Conservation (phyloP, 225 moss, liverwort and hornwort species). For the Takakia lepidozioides region DNA sequence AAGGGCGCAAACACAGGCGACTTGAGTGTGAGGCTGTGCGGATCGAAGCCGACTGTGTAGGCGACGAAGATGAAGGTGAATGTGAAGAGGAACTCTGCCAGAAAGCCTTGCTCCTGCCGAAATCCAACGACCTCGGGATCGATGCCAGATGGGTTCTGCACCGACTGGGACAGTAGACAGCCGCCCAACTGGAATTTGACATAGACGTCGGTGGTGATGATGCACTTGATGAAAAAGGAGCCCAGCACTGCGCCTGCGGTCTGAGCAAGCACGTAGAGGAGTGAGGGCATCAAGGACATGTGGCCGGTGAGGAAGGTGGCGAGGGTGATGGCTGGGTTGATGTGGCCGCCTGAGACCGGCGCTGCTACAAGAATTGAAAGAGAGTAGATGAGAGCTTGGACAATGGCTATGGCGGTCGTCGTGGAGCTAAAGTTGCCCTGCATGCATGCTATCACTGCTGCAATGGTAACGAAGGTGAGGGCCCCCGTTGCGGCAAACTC, state of each 20-base stretch:
- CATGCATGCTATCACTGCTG: constrained; percentile 4
- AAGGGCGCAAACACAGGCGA: constrained; percentile 32
- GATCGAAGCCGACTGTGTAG: constrained; percentile 38
- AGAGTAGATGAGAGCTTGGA: constrained; percentile 44
- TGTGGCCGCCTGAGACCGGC: constrained; percentile 44
- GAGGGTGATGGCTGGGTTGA: constrained; percentile 46
- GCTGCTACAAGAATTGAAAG: constrained; percentile 38
- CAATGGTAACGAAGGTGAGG: constrained; percentile 38
- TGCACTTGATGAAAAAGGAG: constrained; percentile 8
- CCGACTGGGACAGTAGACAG: constrained; percentile 13
- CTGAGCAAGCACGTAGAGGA: constrained; percentile 29
- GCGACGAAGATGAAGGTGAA: constrained; percentile 35
- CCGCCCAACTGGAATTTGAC: constrained; percentile 8
- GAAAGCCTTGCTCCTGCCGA: constrained; percentile 10
- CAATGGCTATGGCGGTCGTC: constrained; percentile 13
- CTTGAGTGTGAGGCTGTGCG: constrained; percentile 29
- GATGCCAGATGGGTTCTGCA: not conserved
- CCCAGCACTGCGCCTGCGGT: constrained; percentile 22
- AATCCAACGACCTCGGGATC: constrained; percentile 2
- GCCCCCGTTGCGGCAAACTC: constrained; percentile 41
- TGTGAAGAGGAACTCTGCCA: constrained; percentile 37
- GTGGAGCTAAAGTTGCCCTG: constrained; percentile 1
- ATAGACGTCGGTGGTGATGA: constrained; percentile 9
- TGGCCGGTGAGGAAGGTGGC: constrained; percentile 36
- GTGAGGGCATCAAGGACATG: constrained; percentile 22